phyloP scores from a whole-genome alignment of 179 eudicot species.

The Pouteria campechiana region DNA sequence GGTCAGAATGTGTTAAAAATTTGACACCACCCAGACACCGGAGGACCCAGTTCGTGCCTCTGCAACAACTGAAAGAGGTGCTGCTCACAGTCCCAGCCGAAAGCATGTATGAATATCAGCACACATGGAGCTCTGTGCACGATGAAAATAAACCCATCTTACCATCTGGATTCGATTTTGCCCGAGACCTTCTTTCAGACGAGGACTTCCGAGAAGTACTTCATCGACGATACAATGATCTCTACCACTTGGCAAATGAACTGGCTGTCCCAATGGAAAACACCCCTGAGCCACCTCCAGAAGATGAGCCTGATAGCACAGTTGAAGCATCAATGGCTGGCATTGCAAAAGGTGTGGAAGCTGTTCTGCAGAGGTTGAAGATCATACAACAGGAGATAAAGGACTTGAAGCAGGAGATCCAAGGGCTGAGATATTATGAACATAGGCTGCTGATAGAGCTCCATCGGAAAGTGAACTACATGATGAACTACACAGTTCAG shows the following conservation, averaged over 20 bases:
- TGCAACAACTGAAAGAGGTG: slow-evolving; percentile 60
- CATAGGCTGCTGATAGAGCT: slow-evolving; percentile 80
- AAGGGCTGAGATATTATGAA: slow-evolving; percentile 89
- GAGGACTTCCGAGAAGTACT: slow-evolving; percentile 92
- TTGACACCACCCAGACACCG: slow-evolving; percentile 81
- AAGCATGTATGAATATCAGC: slow-evolving; percentile 87
- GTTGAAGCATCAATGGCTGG: slow-evolving; percentile 75
- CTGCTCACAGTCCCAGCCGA: slow-evolving; percentile 91
- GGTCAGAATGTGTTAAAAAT: slow-evolving; percentile 72
- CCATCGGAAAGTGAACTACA: slow-evolving; percentile 64
- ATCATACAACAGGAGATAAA: slow-evolving; percentile 85
- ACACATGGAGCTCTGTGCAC: slow-evolving; percentile 72
- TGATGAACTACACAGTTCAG: slow-evolving; percentile 72
- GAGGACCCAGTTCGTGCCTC: slow-evolving; percentile 48
- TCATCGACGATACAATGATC: slow-evolving; percentile 74
- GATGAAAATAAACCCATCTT: slow-evolving; percentile 43
- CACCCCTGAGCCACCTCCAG: slow-evolving; percentile 15
- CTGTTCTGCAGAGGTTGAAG: slow-evolving; percentile 70
- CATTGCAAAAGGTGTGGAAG: slow-evolving; percentile 92
- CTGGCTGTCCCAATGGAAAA: slow-evolving; percentile 66
- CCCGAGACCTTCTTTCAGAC: slow-evolving; percentile 77
- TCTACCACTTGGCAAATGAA: slow-evolving; percentile 78
- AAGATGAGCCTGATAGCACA: slow-evolving; percentile 20
- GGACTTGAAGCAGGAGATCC: slow-evolving; percentile 89
- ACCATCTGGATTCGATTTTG: slow-evolving; percentile 59